phyloP scores from a whole-genome alignment of 371 early-diverging fungal species.

The Mucor sp. region DNA sequence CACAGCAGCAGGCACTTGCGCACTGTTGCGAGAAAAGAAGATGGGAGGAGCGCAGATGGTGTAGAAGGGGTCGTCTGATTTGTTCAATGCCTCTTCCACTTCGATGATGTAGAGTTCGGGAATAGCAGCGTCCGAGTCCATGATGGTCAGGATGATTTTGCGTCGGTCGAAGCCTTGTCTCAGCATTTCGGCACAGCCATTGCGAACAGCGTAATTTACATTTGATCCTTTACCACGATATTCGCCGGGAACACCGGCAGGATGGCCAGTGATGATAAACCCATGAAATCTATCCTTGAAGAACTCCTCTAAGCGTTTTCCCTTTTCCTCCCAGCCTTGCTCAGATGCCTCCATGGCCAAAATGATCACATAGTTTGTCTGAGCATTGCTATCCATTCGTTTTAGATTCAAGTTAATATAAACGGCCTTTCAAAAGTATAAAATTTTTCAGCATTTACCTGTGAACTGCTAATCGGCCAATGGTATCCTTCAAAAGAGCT shows the following conservation, averaged over 20 bases:
- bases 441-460: constrained; percentile 26
- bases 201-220: constrained; percentile 70
- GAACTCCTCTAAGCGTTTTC: constrained; percentile 46
- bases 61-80: constrained; percentile 46
- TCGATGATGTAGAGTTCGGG: constrained; percentile 50
- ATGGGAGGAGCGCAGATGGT: constrained; percentile 72
- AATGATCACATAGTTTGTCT: constrained; percentile 54
- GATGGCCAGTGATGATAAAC: constrained; percentile 73
- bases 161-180: constrained; percentile 46
- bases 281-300: constrained; percentile 53
- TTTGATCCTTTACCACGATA: constrained; percentile 79
- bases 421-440: background rate
- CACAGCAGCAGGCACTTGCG: constrained; percentile 73
- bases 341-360: constrained; percentile 84
- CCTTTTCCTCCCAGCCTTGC: constrained; percentile 58
- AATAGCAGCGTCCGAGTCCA: constrained; percentile 53
- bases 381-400: constrained; percentile 33
- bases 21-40: constrained; percentile 78
- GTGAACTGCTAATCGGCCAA: constrained; percentile 41
- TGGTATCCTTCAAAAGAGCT: constrained; percentile 45
- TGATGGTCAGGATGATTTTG: constrained; percentile 64
- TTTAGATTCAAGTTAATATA: background rate
- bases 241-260: constrained; percentile 67
- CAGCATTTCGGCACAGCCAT: constrained; percentile 34
- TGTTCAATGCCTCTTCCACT: constrained; percentile 41